Base-by-base conservation (phyloP, 306 rosid species). In the Crataegus laevigata region DNA sequence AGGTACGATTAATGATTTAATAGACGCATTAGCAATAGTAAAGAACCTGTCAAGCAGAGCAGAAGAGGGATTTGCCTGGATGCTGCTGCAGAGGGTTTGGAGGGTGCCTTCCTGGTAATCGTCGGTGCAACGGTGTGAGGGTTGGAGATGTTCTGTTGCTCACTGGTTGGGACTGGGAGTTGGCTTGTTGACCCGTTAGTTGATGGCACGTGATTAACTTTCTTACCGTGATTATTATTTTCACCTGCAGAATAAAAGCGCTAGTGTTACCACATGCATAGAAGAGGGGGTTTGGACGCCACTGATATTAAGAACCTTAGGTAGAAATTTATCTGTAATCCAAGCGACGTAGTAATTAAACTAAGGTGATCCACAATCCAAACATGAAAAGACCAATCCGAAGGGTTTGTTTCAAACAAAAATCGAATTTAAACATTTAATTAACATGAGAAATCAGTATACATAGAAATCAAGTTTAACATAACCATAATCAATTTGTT, bases 91-190 rank as follows among this genome's bases (percentile, higher is more conserved):
- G 91, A 81, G 30, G 86, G 70, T 72, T 72, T 84, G 11, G 85
- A 58, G 42, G 84, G 65, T 7, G 87, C 11, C 3, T 76, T 79
- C n/a, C 77, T 77, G 0, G 94, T 82, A 4, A 81, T 40, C 30
- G 84, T 85, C 25, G 94, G 91, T 2, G 84, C 76, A 18, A 80
- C 82, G 11, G 77, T 77, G 2, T 22, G 80, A 25, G 82, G 50
- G 21, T 81, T 82, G 17, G 87, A 84, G 67, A 74, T 32, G 47
- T 74, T 84, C 81, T 80, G 87, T 68, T 85, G 91, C 79, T 83
- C 84, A 76, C 69, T 82, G 51, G 84, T 75, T 30, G 94, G 87
- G 71, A 85, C 73, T 30, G 94, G 87, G 71, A 85, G 59, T 55
- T 87, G 81, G 67, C 55, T 79, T 68, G 88, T 71, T 14, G 89